These are phyloP conservation scores for Bifiguratus adelaidae DNA, from an alignment of 192 early-diverging fungal genomes.

Conservation along the genomic window DNA sequence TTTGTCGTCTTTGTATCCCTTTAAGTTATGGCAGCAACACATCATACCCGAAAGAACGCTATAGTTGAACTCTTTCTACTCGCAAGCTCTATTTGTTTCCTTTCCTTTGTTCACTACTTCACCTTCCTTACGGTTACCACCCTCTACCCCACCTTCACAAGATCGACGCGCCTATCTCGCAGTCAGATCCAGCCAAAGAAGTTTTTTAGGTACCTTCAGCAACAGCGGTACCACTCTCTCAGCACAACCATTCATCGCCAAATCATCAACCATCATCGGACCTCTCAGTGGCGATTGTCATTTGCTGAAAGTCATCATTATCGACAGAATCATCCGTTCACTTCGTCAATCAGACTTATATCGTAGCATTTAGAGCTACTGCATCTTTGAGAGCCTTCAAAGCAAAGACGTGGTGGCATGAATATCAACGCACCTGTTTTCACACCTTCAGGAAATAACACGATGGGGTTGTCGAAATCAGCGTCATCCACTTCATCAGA, in stretches of 20 bases:
- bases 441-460: slow-evolving; percentile 5
- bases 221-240: not conserved
- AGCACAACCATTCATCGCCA: not conserved
- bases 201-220: not conserved
- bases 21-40: not conserved
- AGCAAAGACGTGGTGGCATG: slow-evolving; percentile 6
- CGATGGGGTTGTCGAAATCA: no score
- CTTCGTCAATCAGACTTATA: not conserved
- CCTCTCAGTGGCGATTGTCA: not conserved
- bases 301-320: slow-evolving; percentile 6
- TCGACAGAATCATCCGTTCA: slow-evolving; percentile 10
- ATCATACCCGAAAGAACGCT: no score
- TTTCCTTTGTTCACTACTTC: not conserved
- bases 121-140: not conserved
- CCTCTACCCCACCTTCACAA: not conserved
- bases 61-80: not conserved
- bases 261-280: not conserved
- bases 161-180: not conserved
- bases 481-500: not conserved
- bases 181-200: not conserved
- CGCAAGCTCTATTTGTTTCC: not conserved
- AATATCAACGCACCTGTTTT: slow-evolving; percentile 20
- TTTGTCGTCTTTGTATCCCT: not conserved
- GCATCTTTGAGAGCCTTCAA: not conserved
- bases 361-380: not conserved